Evolutionary conservation across 495 filamentous ascomycete genomes (phyloP).

Genomic region (Penicillium taxi): DNA sequence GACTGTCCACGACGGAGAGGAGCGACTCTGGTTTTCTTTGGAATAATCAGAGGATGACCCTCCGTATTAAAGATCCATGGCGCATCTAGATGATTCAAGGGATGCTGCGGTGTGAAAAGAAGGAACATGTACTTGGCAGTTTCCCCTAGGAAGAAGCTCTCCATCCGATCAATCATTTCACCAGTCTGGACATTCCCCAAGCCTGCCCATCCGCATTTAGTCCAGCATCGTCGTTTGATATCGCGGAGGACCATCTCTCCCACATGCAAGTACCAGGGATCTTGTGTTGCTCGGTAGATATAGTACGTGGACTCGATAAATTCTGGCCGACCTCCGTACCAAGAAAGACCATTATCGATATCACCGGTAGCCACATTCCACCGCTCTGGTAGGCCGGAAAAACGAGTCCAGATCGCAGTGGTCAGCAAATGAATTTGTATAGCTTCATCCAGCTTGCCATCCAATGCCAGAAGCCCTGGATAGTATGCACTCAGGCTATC

Average conservation of each 20-base stretch:
- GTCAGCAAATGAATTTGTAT: conserved; percentile 80
- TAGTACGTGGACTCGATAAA: conserved; percentile 96
- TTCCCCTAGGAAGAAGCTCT: conserved; percentile 97
- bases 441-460: conserved; percentile 85
- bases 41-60: conserved; percentile 87
- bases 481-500: conserved; percentile 94
- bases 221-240: conserved; percentile 85
- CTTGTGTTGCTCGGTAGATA: conserved; percentile 82
- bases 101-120: conserved; percentile 78
- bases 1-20: conserved; percentile 8
- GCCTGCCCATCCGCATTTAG: conserved; percentile 88
- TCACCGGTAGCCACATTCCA: conserved; percentile 83
- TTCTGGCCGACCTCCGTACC: conserved; percentile 93
- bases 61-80: conserved; percentile 93
- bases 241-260: conserved; percentile 93
- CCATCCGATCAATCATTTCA: conserved; percentile 91
- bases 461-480: conserved; percentile 78
- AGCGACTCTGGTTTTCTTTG: conserved; percentile 34
- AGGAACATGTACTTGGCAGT: conserved; percentile 92
- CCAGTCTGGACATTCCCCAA: conserved; percentile 88
- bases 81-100: conserved; percentile 76
- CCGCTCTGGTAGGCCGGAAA: conserved; percentile 83
- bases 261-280: conserved; percentile 93
- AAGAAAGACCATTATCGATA: conserved; percentile 78
- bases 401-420: conserved; percentile 89